Evolutionary conservation across 805 yeast species (phyloP), one percentile per base, ranked within the genome.

Genomic region (Schwanniomyces occidentalis): DNA sequence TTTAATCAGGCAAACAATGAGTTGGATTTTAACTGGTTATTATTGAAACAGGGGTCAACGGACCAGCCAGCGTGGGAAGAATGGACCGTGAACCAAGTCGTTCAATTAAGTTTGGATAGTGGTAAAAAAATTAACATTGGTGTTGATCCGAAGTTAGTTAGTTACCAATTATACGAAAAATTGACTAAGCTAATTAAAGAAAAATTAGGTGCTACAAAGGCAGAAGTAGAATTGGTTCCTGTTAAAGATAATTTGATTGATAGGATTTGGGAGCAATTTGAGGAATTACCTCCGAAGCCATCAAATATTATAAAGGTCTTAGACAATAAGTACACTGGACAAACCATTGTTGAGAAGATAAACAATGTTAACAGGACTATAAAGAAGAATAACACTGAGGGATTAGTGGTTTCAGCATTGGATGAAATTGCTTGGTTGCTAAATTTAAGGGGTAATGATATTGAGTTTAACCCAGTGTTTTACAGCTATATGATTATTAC

Each of bases 201-300:
- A 3, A 58, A 58, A 27, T 28, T 54, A 8, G 27, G 40, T 14
- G 46, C 41, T 12, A 43, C 53, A 6, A 52, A 54, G 23, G 68
- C 63, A 2, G 60, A 63, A 32, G 65, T 73, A 13, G 69, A 62
- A 37, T 46, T 76, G 9, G 62, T 67, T 6, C 62, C 79, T 0
- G 59, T 74, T n/a, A 52, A 55, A 35, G 73, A 66, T 10, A 91
- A 91, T 55, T 68, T 93, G 46, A 65, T 93, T 19, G 96, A 87
- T 48, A 48, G 51, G 16, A 80, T 89, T 13, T 89, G 96, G 96
- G 63, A 65, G 5, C 48, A 65, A 8, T 80, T 79, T 49, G 91
- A 87, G 62, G 70, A 71, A 15, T 48, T 67, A 6, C 96, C 97
- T 16, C 52, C 47, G 4, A 18, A 48, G 8, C 66, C 86, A 37